These are phyloP conservation scores for Penicillium sp. DNA, from an alignment of 2,329 filamentous ascomycete species.

Conservation along the genomic window DNA sequence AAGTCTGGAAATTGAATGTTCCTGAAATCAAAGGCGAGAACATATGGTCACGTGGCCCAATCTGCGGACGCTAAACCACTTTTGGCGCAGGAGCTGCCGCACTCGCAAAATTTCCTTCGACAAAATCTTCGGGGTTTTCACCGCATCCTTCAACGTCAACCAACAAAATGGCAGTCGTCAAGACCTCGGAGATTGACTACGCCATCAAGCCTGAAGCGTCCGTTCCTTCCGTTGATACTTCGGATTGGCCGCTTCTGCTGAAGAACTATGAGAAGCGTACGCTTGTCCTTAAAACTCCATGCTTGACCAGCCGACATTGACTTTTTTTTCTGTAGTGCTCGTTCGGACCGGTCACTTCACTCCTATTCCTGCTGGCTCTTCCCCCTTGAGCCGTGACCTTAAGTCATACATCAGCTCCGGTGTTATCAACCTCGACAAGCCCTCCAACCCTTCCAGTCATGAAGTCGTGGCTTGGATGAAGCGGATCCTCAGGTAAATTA, in stretches of 20 bases:
- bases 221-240: constrained; percentile 77
- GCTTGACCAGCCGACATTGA: constrained; percentile 12
- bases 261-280: constrained; percentile 93
- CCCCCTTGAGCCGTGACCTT: constrained; percentile 87
- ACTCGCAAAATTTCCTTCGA: constrained; percentile 31
- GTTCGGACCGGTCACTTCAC: constrained; percentile 96
- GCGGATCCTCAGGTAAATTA: constrained; percentile 78
- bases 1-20: background rate
- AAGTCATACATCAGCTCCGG: constrained; percentile 97
- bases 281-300: constrained; percentile 39
- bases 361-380: constrained; percentile 88
- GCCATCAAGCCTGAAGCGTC: constrained; percentile 88
- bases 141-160: constrained; percentile 22
- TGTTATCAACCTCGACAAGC: constrained; percentile 98
- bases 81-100: constrained; percentile 25
- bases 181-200: constrained; percentile 67
- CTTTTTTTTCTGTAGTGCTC: constrained; percentile 56
- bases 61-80: constrained; percentile 19
- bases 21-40: background rate
- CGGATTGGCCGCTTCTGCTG: constrained; percentile 86
- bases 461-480: constrained; percentile 99
- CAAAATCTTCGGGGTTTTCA: constrained; percentile 24
- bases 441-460: constrained; percentile 95
- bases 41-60: constrained; percentile 10
- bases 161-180: constrained; percentile 47